Conservation (phyloP, 2,329 filamentous ascomycete genomes). For the Ascochyta clinopodiicola region DNA sequence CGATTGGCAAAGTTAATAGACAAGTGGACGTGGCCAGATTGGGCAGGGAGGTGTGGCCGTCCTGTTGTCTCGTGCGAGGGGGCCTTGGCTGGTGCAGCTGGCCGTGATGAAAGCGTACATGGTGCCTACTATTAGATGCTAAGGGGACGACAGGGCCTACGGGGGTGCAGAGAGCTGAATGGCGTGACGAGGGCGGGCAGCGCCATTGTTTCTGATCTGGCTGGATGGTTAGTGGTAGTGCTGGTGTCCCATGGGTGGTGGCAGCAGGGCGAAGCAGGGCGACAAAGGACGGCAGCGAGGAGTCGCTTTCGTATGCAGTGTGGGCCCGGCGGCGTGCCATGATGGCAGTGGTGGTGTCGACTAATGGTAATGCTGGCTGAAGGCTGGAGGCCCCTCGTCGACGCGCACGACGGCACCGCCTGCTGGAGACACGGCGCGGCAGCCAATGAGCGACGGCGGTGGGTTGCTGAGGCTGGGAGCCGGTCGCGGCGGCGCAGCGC, state of each 20-base stretch:
- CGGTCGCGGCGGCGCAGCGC: conserved; percentile 17
- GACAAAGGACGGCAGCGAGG: conserved; percentile 10
- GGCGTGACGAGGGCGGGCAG: conserved; percentile 31
- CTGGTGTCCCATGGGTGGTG: conserved; percentile 15
- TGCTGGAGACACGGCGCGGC: background rate
- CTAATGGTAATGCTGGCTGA: background rate
- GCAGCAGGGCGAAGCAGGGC: background rate
- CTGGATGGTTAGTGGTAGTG: conserved; percentile 12
- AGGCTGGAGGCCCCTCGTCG: conserved; percentile 5
- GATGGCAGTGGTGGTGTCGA: conserved; percentile 11
- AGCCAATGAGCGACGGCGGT: conserved; percentile 4
- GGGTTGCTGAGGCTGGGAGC: conserved; percentile 14
- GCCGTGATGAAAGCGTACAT: conserved; percentile 21
- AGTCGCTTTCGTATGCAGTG: conserved; percentile 12
- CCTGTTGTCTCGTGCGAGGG: conserved; percentile 21
- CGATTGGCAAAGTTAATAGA: background rate
- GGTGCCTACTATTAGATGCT: background rate
- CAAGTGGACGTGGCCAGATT: conserved; percentile 9
- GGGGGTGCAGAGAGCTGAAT: conserved; percentile 22
- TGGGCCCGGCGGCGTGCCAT: conserved; percentile 12
- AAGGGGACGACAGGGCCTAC: background rate
- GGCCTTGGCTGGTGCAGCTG: conserved; percentile 37
- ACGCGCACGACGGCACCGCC: conserved; percentile 24
- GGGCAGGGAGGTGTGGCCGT: conserved; percentile 23
- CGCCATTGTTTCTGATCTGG: conserved; percentile 27